Evolutionary conservation across 345 rosid genomes (phyloP).

Genomic region (Viola odorata): DNA sequence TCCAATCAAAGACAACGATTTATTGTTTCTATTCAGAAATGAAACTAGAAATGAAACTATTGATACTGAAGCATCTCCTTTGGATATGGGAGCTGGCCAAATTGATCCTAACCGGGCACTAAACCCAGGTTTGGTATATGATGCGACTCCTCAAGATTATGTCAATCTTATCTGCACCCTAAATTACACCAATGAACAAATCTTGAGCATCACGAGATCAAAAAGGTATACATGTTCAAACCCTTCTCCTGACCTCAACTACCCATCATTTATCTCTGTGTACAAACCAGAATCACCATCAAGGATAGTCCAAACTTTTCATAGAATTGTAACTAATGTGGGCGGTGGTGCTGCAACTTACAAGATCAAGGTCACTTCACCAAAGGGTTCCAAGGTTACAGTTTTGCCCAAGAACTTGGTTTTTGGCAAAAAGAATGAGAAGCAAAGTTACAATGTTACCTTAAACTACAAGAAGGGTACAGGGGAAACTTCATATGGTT

Average conservation of each 20-base stretch:
- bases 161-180: constrained; percentile 31
- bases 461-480: constrained; percentile 10
- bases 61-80: constrained; percentile 28
- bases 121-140: constrained; percentile 45
- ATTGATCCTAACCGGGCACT: constrained; percentile 38
- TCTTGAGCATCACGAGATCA: constrained; percentile 34
- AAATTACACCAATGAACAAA: constrained; percentile 36
- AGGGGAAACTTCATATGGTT: constrained; percentile 20
- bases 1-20: constrained; percentile 27
- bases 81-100: constrained; percentile 42
- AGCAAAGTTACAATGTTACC: constrained; percentile 18
- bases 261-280: constrained; percentile 37
- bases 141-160: constrained; percentile 38
- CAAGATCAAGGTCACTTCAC: constrained; percentile 18
- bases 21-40: no score
- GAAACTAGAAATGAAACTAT: neutral
- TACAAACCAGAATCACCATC: constrained; percentile 13
- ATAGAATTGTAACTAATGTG: constrained; percentile 35
- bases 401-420: constrained; percentile 26
- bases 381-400: constrained; percentile 14
- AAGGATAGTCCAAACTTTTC: constrained; percentile 3
- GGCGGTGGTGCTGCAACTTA: constrained; percentile 29
- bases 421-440: constrained; percentile 22
- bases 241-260: constrained; percentile 35
- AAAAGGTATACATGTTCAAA: constrained; percentile 20